Percentiles rank a stretch among this genome's conserved stretches.
These are phyloP conservation scores for Auricularia heimuer DNA, from an alignment of 768 basidiomycete species.

Conservation along the genomic window DNA sequence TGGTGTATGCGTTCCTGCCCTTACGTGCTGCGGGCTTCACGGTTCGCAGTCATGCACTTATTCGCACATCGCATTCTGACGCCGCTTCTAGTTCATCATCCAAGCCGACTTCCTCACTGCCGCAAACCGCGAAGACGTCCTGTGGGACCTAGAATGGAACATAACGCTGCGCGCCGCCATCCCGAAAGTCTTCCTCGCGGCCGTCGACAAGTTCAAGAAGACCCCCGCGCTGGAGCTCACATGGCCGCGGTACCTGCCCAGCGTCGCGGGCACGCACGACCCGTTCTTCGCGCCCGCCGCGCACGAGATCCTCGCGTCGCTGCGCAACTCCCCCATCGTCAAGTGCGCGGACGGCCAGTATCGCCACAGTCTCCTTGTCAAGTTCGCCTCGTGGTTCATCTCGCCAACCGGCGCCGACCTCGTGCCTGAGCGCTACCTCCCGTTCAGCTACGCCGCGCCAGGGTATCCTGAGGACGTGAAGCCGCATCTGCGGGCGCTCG, in stretches of 20 bases:
- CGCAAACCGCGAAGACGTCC: conserved; percentile 19
- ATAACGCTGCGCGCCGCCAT: conserved; percentile 12
- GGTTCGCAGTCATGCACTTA: conserved; percentile 9
- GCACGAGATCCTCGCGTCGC: not conserved
- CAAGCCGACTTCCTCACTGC: conserved; percentile 23
- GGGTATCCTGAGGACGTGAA: not conserved
- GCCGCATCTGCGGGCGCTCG: not conserved
- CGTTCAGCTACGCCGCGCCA: not conserved
- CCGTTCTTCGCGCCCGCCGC: conserved; percentile 13
- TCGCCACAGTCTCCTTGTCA: conserved; percentile 7
- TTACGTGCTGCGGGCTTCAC: conserved; percentile 15
- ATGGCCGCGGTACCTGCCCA: conserved; percentile 20
- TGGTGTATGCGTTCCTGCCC: conserved; percentile 19
- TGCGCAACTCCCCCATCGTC: conserved; percentile 10
- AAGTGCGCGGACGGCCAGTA: conserved; percentile 10
- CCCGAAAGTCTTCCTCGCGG: conserved; percentile 13
- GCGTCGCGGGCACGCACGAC: conserved; percentile 5
- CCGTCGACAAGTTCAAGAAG: conserved; percentile 12
- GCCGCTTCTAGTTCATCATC: conserved; percentile 17
- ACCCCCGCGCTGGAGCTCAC: conserved; percentile 11
- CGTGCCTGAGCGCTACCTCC: not conserved
- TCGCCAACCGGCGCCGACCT: not conserved
- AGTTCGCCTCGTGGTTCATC: conserved; percentile 2
- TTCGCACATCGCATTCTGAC: not conserved
- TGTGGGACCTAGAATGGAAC: conserved; percentile 17